Evolutionary conservation across 495 filamentous ascomycete genomes (phyloP).

Genomic region (Penicillium longicatenatum): DNA sequence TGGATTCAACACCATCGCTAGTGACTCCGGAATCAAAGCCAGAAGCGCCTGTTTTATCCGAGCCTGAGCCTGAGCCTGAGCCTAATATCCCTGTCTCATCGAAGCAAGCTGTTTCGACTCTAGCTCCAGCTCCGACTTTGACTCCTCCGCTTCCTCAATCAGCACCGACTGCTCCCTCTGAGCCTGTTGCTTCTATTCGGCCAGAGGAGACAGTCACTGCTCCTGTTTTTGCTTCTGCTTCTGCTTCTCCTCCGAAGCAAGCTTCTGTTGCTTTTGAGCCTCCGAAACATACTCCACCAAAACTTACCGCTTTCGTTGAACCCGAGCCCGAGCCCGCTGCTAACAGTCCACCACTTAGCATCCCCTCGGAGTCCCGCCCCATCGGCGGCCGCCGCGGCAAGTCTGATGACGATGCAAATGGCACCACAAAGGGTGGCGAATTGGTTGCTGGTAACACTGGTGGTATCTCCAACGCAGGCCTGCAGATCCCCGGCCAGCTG

Average conservation of each 20-base stretch:
- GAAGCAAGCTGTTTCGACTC: conserved; percentile 1
- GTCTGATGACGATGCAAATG: conserved; percentile 14
- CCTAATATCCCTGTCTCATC: neutral
- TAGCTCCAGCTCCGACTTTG: neutral
- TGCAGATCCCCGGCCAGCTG: conserved; percentile 17
- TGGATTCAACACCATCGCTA: conserved; percentile 6
- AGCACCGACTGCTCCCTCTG: neutral
- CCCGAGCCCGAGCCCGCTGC: conserved; percentile 1
- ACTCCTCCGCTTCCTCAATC: neutral
- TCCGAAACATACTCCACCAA: neutral
- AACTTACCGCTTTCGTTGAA: neutral
- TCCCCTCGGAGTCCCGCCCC: conserved; percentile 12
- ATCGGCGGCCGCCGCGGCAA: conserved; percentile 22
- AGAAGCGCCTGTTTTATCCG: conserved; percentile 7
- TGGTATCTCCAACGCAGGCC: conserved; percentile 5
- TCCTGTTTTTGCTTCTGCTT: neutral
- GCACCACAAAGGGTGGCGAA: neutral
- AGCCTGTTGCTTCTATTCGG: neutral
- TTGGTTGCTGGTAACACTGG: neutral
- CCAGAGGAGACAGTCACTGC: neutral
- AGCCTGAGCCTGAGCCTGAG: conserved; percentile 6
- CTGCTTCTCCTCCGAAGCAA: conserved; percentile 3
- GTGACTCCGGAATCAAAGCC: conserved; percentile 9
- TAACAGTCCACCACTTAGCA: conserved; percentile 14
- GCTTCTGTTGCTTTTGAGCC: conserved; percentile 2